Base-by-base conservation (phyloP, 805 yeast species). In the Ogataea populi-albae region DNA sequence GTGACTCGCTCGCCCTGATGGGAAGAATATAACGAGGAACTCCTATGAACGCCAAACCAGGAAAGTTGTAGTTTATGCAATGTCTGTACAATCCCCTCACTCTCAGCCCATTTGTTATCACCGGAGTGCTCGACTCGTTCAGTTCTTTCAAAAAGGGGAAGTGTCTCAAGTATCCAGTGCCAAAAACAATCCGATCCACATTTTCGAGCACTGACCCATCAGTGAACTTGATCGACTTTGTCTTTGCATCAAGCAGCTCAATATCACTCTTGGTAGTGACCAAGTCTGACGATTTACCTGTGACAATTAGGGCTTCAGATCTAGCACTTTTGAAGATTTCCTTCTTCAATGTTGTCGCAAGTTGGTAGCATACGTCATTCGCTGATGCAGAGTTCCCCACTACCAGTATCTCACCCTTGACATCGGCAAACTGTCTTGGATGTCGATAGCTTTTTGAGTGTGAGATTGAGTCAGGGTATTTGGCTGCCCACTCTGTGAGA, bases 341-440 rank as follows among this genome's bases (percentile, higher is more conserved):
- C 31, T 59, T 62, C 17, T 67, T 57, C 32, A 74, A 59, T 4
- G 45, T 50, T 2, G 66, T 61, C 2, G 78, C 74, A 17, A 81
- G 48, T 53, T 83, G 89, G 36, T 69, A 71, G 1, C 86, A 75
- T 25, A 85, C 64, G 50, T 86, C 95, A 9, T 76, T 70, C 7
- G 87, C 94, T 25, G 86, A 77, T 2, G 89, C 81, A 3, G 81
- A 77, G 46, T 78, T 81, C 0, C 95, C 95, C n/a, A 86, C 75
- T 4, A 85, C 71, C 27, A 86, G 56, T n/a, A 81, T 76, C 11
- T 51, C 43, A 15, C 61, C 57, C 25, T 59, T 68, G 24, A 64
- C 59, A 24, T 65, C 61, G 4, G 50, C 50, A 42, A 54, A 72
- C 54, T 63, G 68, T 2, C 65, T 64, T 0, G 78, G 71, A 11